phyloP scores from a whole-genome alignment of 352 stramenopile species.

The Globisporangium cederbergense region DNA sequence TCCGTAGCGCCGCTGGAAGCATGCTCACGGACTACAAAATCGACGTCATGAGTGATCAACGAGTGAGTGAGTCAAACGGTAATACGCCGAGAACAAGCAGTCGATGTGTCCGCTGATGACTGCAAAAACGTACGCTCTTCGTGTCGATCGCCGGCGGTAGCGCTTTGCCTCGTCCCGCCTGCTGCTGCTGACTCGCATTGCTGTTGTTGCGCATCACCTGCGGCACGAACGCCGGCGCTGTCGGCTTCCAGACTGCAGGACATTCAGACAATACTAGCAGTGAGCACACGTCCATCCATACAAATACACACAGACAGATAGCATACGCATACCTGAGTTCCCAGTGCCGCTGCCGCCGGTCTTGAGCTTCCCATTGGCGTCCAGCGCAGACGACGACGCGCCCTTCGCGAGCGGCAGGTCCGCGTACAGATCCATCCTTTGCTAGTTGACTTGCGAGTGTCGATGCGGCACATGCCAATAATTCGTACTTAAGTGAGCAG shows the following conservation, averaged over 20 bases:
- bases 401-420: slow-evolving; percentile 71
- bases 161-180: background rate
- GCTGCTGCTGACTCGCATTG: slow-evolving; percentile 8
- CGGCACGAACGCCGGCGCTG: slow-evolving; percentile 47
- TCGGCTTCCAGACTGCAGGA: slow-evolving; percentile 47
- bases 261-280: background rate
- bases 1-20: slow-evolving; percentile 42
- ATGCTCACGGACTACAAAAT: slow-evolving; percentile 37
- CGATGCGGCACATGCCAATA: too few relatives aligned
- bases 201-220: slow-evolving; percentile 24
- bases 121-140: slow-evolving; percentile 25
- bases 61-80: background rate
- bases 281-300: background rate
- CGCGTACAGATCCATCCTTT: slow-evolving; percentile 72
- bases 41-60: background rate
- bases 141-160: slow-evolving; percentile 4
- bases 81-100: background rate
- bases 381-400: slow-evolving; percentile 43
- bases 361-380: slow-evolving; percentile 50
- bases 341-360: slow-evolving; percentile 11
- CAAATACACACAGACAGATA: background rate
- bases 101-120: too few relatives aligned
- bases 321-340: slow-evolving; percentile 24
- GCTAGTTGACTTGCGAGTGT: background rate
- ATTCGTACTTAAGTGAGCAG: too few relatives aligned